These are phyloP conservation scores for Trichosporon sp. DNA, from an alignment of 1,284 basidiomycete species.

Conservation along the genomic window DNA sequence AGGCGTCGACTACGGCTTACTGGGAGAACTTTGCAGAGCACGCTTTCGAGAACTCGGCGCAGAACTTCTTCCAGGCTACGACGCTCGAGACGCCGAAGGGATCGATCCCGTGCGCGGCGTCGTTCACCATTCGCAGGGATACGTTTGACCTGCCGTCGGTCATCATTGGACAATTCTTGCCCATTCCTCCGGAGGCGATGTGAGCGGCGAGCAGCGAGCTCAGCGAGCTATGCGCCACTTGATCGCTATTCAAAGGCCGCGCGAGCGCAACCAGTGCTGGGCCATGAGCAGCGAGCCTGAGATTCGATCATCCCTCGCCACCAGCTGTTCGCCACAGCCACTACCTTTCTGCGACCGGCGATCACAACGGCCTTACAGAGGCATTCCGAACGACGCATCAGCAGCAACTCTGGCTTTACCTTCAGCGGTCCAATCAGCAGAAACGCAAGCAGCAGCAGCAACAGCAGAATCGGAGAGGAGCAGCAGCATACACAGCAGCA, in stretches of 20 bases:
- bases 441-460: neutral
- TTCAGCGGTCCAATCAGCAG: neutral
- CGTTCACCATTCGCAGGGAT: conserved; percentile 86
- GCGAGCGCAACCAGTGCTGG: too few relatives aligned
- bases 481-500: neutral
- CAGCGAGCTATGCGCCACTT: neutral
- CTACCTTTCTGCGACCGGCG: too few relatives aligned
- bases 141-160: conserved; percentile 61
- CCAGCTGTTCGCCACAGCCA: too few relatives aligned
- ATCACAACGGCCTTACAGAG: too few relatives aligned
- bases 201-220: neutral
- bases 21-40: conserved; percentile 93
- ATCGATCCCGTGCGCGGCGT: conserved; percentile 64
- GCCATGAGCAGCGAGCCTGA: neutral
- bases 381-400: too few relatives aligned
- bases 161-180: conserved; percentile 63
- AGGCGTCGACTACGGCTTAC: conserved; percentile 84
- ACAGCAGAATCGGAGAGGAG: neutral
- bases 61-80: conserved; percentile 88
- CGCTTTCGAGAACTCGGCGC: conserved; percentile 91
- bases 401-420: too few relatives aligned
- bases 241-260: too few relatives aligned
- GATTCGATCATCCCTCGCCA: too few relatives aligned
- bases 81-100: conserved; percentile 52
- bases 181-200: conserved; percentile 29